Evolutionary conservation across 140 eudicot genomes (phyloP).

Genomic region (Ambrosia hybrid): DNA sequence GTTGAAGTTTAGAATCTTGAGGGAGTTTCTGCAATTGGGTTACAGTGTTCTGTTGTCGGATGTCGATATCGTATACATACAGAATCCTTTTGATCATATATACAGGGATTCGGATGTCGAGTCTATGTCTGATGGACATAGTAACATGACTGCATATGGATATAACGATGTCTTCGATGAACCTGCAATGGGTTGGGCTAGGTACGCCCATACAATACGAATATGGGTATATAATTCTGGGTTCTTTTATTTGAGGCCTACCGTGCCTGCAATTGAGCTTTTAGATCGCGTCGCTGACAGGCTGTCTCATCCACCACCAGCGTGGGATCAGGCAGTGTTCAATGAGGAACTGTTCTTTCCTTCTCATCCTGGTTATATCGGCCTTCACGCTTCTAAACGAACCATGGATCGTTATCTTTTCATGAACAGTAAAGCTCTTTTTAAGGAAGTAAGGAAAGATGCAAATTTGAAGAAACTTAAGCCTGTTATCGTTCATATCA

Average conservation of each 20-base stretch:
- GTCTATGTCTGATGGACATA: slow-evolving; percentile 90
- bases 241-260: slow-evolving; percentile 84
- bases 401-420: slow-evolving; percentile 77
- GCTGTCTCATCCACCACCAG: slow-evolving; percentile 46
- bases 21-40: slow-evolving; percentile 88
- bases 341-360: slow-evolving; percentile 82
- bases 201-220: slow-evolving; percentile 83
- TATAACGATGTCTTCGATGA: slow-evolving; percentile 80
- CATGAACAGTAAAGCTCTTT: slow-evolving; percentile 85
- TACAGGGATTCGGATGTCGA: slow-evolving; percentile 86
- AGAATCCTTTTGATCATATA: slow-evolving; percentile 75
- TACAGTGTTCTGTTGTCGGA: slow-evolving; percentile 85
- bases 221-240: slow-evolving; percentile 96
- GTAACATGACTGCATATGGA: slow-evolving; percentile 79
- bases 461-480: slow-evolving; percentile 57
- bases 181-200: slow-evolving; percentile 91
- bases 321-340: slow-evolving; percentile 91
- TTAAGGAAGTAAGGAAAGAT: slow-evolving; percentile 79
- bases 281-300: slow-evolving; percentile 80
- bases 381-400: slow-evolving; percentile 83
- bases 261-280: slow-evolving; percentile 77
- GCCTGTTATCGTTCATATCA: slow-evolving; percentile 88
- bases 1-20: slow-evolving; percentile 71
- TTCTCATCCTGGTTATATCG: slow-evolving; percentile 85
- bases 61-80: slow-evolving; percentile 71